These are phyloP conservation scores for Fusarium proliferatum DNA, from an alignment of 2,329 filamentous ascomycete species.

Conservation along the genomic window DNA sequence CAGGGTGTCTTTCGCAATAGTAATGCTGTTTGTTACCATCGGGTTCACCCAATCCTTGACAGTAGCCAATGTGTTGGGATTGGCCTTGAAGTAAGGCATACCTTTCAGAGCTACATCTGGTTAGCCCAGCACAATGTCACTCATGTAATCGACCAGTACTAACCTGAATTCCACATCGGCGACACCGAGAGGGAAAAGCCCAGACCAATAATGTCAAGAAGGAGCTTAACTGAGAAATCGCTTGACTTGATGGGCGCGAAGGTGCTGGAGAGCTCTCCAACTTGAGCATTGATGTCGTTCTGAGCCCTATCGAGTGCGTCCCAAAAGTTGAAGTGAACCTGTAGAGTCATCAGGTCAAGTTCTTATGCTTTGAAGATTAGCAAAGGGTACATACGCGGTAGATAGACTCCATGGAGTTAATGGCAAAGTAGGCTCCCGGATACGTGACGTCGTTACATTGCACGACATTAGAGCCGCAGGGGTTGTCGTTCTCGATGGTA, in stretches of 20 bases:
- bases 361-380: rapidly evolving
- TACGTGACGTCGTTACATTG: neutral
- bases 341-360: neutral
- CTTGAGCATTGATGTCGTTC: neutral
- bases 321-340: neutral
- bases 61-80: neutral
- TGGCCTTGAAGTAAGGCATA: neutral
- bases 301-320: neutral
- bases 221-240: neutral
- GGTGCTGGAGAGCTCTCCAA: neutral
- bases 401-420: neutral
- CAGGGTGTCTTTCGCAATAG: neutral
- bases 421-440: neutral
- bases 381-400: neutral
- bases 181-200: neutral
- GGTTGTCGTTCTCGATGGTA: neutral
- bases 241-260: neutral
- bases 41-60: neutral
- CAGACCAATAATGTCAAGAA: neutral
- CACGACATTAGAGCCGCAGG: neutral
- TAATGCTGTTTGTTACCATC: neutral
- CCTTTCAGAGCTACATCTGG: neutral
- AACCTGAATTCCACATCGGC: neutral
- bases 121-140: neutral
- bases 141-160: rapidly evolving